Evolutionary conservation across 805 yeast species (phyloP), one percentile per base, ranked within the genome.

Genomic region (Hyphopichia homilentoma): DNA sequence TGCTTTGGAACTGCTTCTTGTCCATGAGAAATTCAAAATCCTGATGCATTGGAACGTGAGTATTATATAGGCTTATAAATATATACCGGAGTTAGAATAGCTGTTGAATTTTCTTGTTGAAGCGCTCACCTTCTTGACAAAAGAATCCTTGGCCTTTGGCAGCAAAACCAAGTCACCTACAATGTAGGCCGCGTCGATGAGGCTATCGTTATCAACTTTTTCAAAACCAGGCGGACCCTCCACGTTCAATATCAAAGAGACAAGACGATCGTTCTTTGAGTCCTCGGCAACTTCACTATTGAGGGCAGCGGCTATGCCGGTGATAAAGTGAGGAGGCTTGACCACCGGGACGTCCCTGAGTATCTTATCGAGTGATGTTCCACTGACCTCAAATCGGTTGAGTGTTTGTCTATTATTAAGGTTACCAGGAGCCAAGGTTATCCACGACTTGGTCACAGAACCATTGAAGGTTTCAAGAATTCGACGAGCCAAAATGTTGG

Each of bases 1-100:
- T 90, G 13, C 62, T 90, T 22, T 90, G 98, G 97, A 90, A 93
- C 53, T 88, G 96, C 33, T 89, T 84, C 61, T 63, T 90, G 30
- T 87, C 95, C 0, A 77, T 85, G 73, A 69, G 84, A 48, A 86
- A 86, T 39, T 58, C 68, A 16, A 26, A 20, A 12, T 14, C 29
- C 7, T 26, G 17, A 26, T 20, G 11, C n/a, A n/a, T n/a, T n/a
- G n/a, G n/a, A n/a, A n/a, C n/a, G n/a, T n/a, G n/a, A n/a, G 11
- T 25, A 25, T 5, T 25, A 15, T 7, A 24, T 24, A 7, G 27
- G 19, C 21, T 33, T 41, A 51, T 37, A 57, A 46, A 36, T 55
- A 52, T 58, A 56, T 54, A n/a, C 58, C 58, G 7, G 52, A 48
- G 31, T 45, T 52, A 7, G 55, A 47, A 36, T 37, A 45, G 23